A percentile compares a stretch with the other conserved stretches of the same genome.
These are phyloP conservation scores for Oropetium thomaeum DNA, from an alignment of 176 grass and related monocot genomes.

Conservation along the genomic window DNA sequence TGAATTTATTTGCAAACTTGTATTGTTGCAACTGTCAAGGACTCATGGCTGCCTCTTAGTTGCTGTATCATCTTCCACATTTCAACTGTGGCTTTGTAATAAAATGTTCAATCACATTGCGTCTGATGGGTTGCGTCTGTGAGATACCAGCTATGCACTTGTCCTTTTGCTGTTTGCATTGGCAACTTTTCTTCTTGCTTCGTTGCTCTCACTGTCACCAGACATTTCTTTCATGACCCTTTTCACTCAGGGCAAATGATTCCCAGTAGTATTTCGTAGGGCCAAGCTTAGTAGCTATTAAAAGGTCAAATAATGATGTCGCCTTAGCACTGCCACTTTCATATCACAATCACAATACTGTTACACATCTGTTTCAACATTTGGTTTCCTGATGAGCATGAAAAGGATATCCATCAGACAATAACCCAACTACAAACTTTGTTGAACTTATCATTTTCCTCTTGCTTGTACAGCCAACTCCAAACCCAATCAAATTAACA, in stretches of 20 bases:
- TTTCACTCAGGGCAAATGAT: background rate
- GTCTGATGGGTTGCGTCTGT: constrained; percentile 10
- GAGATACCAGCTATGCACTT: background rate
- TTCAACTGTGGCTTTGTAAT: constrained; percentile 40
- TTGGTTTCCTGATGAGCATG: background rate
- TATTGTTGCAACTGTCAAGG: constrained; percentile 32
- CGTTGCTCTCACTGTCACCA: background rate
- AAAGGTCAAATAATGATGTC: background rate
- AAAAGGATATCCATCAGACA: background rate
- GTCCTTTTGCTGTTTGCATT: background rate
- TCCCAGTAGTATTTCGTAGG: background rate
- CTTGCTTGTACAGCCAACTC: background rate
- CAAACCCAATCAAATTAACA: background rate
- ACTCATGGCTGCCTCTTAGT: background rate
- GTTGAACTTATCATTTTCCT: background rate
- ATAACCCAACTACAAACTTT: background rate
- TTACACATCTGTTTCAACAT: background rate
- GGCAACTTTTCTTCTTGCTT: background rate
- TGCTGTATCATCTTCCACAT: constrained; percentile 12
- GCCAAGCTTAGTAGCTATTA: background rate
- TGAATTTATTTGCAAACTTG: constrained; percentile 28
- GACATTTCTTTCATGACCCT: background rate
- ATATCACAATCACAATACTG: background rate
- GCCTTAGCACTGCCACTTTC: background rate
- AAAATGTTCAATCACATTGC: constrained; percentile 35